A percentile compares a stretch with the other conserved stretches of the same genome.
Evolutionary conservation across 1,284 basidiomycete species (phyloP).

Genomic region (Rhodotorula glutinis): DNA sequence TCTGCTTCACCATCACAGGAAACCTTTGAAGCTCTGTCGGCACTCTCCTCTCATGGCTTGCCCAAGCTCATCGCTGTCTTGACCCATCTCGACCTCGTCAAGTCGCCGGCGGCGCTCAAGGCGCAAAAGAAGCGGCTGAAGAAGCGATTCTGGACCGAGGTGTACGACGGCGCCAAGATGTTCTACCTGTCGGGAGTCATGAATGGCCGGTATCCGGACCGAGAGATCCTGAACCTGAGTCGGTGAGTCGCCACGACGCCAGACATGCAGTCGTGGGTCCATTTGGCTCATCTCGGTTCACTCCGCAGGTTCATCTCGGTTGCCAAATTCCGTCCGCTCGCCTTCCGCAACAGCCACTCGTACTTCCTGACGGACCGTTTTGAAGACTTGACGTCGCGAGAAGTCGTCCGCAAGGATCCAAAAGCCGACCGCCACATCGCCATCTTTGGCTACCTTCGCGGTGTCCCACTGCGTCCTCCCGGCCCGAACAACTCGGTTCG

Average conservation of each 20-base stretch:
- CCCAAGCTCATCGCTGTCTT: conserved; percentile 97
- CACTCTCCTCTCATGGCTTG: conserved; percentile 94
- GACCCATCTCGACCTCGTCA: conserved; percentile 94
- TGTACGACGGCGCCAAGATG: conserved; percentile 96
- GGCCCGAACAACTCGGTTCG: conserved; percentile 63
- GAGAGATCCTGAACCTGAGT: conserved; percentile 90
- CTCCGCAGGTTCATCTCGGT: conserved; percentile 74
- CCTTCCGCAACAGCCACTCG: conserved; percentile 92
- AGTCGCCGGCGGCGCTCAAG: conserved; percentile 81
- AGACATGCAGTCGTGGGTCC: no score
- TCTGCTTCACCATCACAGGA: conserved; percentile 58
- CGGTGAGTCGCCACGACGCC: conserved; percentile 49
- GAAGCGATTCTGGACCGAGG: conserved; percentile 99
- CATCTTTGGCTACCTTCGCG: conserved; percentile 90
- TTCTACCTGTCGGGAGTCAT: conserved; percentile 98
- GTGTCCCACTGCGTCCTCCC: conserved; percentile 68
- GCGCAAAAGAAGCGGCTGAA: conserved; percentile 93
- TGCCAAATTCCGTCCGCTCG: conserved; percentile 96
- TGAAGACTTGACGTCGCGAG: conserved; percentile 89
- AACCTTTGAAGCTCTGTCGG: conserved; percentile 97
- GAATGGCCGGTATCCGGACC: conserved; percentile 96
- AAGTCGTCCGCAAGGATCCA: conserved; percentile 74
- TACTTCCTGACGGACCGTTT: conserved; percentile 95
- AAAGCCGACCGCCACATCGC: conserved; percentile 88
- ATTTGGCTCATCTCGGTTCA: not conserved